Percentiles rank a stretch among this genome's conserved stretches.
phyloP scores from a whole-genome alignment of 306 rosid genomes.

The Gynostemma pentaphyllum region DNA sequence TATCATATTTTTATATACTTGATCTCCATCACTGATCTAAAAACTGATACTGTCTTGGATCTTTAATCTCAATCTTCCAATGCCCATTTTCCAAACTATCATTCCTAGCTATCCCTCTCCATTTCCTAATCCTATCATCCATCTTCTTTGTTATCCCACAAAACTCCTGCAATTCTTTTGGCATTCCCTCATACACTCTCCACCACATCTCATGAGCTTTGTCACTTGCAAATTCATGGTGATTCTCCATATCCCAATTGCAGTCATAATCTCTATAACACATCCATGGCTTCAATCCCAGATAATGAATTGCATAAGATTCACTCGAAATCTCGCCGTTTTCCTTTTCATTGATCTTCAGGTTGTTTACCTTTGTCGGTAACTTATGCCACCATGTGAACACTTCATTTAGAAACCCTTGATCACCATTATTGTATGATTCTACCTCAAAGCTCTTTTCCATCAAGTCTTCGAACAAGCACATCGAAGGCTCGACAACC shows the following conservation, averaged over 20 bases:
- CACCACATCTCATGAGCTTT: slow-evolving; percentile 58
- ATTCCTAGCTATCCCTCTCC: slow-evolving; percentile 35
- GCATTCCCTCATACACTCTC: slow-evolving; percentile 57
- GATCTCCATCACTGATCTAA: neutral
- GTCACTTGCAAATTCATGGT: slow-evolving; percentile 41
- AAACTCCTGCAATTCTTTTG: slow-evolving; percentile 24
- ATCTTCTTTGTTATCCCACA: slow-evolving; percentile 48
- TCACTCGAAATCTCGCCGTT: slow-evolving; percentile 12
- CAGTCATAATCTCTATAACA: slow-evolving; percentile 90
- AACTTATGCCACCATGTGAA: slow-evolving; percentile 90
- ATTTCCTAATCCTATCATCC: slow-evolving; percentile 22
- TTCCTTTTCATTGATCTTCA: slow-evolving; percentile 19
- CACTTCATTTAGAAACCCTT: slow-evolving; percentile 63
- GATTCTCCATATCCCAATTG: slow-evolving; percentile 50
- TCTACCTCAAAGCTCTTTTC: slow-evolving; percentile 14
- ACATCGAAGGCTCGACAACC: slow-evolving; percentile 65
- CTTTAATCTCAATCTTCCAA: slow-evolving; percentile 47
- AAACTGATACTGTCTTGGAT: slow-evolving; percentile 36
- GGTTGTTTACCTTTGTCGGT: slow-evolving; percentile 30
- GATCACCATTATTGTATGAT: slow-evolving; percentile 78
- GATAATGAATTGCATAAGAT: slow-evolving; percentile 37
- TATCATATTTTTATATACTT: no score
- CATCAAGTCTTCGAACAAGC: slow-evolving; percentile 55
- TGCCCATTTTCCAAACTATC: slow-evolving; percentile 31
- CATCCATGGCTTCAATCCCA: slow-evolving; percentile 89